A percentile compares a stretch with the other conserved stretches of the same genome.
phyloP scores from a whole-genome alignment of 305 asterid genomes.

The Solanum hybrid region DNA sequence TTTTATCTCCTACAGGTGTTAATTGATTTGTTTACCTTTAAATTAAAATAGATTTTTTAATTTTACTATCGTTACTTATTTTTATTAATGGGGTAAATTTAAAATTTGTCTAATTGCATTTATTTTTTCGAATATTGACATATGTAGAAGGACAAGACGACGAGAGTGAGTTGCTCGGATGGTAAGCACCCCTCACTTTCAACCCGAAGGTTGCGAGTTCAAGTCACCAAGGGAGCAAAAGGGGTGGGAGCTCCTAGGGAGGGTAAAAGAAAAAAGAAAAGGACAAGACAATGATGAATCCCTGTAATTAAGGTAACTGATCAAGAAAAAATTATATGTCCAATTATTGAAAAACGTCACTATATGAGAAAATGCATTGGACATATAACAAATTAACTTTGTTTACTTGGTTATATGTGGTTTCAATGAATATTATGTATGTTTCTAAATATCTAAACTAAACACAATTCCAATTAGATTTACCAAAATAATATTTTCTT shows the following conservation, averaged over 20 bases:
- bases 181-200: too few species aligned
- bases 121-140: too few species aligned
- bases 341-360: neutral
- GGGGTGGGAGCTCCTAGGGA: too few species aligned
- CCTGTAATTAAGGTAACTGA: neutral
- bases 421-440: neutral
- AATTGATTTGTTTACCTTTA: neutral
- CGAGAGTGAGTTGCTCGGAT: too few species aligned
- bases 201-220: too few species aligned
- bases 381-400: neutral
- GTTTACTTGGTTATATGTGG: neutral
- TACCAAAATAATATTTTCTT: neutral
- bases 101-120: neutral
- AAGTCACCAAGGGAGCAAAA: too few species aligned
- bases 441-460: neutral
- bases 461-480: neutral
- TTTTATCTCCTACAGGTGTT: too few species aligned
- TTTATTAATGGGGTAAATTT: neutral
- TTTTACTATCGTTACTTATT: too few species aligned
- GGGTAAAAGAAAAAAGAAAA: too few species aligned
- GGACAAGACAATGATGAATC: neutral
- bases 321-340: neutral
- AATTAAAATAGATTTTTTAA: too few species aligned
- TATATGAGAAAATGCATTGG: neutral
- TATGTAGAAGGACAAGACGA: too few species aligned